These are phyloP conservation scores for Corynascus novoguineensis DNA, from an alignment of 495 filamentous ascomycete species.

Conservation along the genomic window DNA sequence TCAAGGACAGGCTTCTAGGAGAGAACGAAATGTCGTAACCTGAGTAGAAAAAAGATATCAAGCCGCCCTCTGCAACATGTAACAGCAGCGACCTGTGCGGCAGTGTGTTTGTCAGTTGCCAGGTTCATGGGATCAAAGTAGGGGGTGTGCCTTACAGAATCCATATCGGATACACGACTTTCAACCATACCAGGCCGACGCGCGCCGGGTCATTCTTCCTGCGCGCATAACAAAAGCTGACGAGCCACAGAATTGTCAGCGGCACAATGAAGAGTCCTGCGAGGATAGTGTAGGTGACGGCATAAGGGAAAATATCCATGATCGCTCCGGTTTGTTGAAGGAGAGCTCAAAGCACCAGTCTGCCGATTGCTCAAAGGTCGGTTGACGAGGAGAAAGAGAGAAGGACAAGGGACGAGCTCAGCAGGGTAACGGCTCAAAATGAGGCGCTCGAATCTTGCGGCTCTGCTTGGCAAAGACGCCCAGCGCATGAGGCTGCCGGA, in stretches of 20 bases:
- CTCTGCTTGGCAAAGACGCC: too few relatives aligned
- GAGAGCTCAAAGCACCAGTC: too few relatives aligned
- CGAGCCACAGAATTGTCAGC: conserved; percentile 18
- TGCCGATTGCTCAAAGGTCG: too few relatives aligned
- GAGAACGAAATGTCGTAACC: background rate
- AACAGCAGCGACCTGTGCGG: background rate
- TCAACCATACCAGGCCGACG: conserved; percentile 21
- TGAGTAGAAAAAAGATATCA: background rate
- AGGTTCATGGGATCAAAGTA: background rate
- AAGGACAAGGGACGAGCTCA: too few relatives aligned
- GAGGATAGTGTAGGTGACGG: conserved; percentile 7
- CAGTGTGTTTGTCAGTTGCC: background rate
- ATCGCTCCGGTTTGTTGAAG: background rate
- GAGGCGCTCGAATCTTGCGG: too few relatives aligned
- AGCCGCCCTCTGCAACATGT: background rate
- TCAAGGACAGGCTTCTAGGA: background rate
- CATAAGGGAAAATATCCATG: background rate
- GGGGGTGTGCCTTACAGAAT: conserved; percentile 16
- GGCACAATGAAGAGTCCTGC: conserved; percentile 16
- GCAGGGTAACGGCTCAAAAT: too few relatives aligned
- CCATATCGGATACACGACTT: conserved; percentile 19
- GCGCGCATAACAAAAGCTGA: conserved; percentile 20
- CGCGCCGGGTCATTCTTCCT: conserved; percentile 22
- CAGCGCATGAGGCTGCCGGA: too few relatives aligned
- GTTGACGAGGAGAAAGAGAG: too few relatives aligned